Conservation (phyloP, 2,329 filamentous ascomycete genomes). For the Fusarium equiseti region DNA sequence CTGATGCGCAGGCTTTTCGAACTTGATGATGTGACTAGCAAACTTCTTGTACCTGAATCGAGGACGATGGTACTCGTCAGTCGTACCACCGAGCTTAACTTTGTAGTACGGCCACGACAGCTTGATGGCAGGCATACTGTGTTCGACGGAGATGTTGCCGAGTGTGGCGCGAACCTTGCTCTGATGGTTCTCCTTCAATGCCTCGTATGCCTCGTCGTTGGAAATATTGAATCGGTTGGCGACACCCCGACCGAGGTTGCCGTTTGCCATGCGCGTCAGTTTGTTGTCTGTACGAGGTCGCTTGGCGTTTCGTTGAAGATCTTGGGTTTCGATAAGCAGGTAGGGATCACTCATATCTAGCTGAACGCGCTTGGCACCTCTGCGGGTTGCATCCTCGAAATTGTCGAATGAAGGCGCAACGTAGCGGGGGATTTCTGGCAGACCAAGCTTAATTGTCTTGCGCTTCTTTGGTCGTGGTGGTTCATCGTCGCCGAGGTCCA, state of each 20-base stretch:
- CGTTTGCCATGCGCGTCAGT: conserved; percentile 74
- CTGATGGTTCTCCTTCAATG: conserved; percentile 95
- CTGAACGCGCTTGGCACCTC: conserved; percentile 80
- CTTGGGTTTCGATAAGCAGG: conserved; percentile 83
- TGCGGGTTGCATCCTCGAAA: conserved; percentile 78
- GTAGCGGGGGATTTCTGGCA: conserved; percentile 69
- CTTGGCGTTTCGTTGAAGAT: conserved; percentile 72
- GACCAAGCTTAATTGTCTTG: conserved; percentile 69
- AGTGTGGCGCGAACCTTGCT: conserved; percentile 95
- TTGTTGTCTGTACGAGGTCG: conserved; percentile 67
- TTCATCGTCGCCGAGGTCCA: conserved; percentile 60
- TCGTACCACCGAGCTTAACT: conserved; percentile 81
- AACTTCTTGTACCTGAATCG: conserved; percentile 77
- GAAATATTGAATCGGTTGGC: conserved; percentile 92
- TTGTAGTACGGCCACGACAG: conserved; percentile 97
- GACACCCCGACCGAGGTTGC: conserved; percentile 78
- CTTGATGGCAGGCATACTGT: conserved; percentile 90
- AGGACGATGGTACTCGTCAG: conserved; percentile 85
- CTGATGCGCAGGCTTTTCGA: conserved; percentile 76
- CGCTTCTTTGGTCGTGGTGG: conserved; percentile 74
- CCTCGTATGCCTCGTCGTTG: conserved; percentile 95
- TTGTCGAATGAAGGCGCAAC: conserved; percentile 82
- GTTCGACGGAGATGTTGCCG: conserved; percentile 91
- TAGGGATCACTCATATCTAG: conserved; percentile 91
- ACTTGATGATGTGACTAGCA: conserved; percentile 75